These are phyloP conservation scores for Trichosanthes cucumerina DNA, from an alignment of 306 rosid genomes.

Conservation along the genomic window DNA sequence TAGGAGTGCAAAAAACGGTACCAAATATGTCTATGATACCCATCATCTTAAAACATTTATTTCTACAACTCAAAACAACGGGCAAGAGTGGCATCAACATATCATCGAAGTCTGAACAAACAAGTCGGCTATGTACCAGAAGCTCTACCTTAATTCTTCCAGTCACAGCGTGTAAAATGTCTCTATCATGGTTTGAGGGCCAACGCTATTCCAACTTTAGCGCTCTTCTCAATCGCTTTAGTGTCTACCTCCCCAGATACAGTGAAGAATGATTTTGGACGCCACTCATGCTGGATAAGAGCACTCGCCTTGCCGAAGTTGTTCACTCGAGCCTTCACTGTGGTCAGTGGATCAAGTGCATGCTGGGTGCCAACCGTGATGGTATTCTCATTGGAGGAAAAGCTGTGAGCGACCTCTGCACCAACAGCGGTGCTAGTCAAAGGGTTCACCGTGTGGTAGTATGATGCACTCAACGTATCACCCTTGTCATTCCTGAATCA, in stretches of 20 bases:
- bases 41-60: conserved; percentile 20
- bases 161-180: conserved; percentile 8
- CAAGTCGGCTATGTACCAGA: conserved; percentile 26
- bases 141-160: conserved; percentile 25
- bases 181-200: conserved; percentile 72
- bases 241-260: conserved; percentile 91
- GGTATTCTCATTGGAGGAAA: conserved; percentile 61
- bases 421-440: conserved; percentile 69
- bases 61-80: conserved; percentile 24
- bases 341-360: conserved; percentile 62
- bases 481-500: conserved; percentile 67
- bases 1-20: neutral
- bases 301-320: conserved; percentile 61
- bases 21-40: conserved; percentile 13
- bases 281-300: conserved; percentile 94
- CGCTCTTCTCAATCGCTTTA: conserved; percentile 76
- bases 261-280: conserved; percentile 76
- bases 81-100: conserved; percentile 1
- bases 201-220: conserved; percentile 70
- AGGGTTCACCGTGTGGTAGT: conserved; percentile 58
- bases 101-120: conserved; percentile 21
- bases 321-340: conserved; percentile 61
- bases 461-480: conserved; percentile 64
- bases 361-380: conserved; percentile 72
- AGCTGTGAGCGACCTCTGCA: conserved; percentile 62